These are phyloP conservation scores for Endothia cerciana DNA, from an alignment of 2,329 filamentous ascomycete species.

Conservation along the genomic window DNA sequence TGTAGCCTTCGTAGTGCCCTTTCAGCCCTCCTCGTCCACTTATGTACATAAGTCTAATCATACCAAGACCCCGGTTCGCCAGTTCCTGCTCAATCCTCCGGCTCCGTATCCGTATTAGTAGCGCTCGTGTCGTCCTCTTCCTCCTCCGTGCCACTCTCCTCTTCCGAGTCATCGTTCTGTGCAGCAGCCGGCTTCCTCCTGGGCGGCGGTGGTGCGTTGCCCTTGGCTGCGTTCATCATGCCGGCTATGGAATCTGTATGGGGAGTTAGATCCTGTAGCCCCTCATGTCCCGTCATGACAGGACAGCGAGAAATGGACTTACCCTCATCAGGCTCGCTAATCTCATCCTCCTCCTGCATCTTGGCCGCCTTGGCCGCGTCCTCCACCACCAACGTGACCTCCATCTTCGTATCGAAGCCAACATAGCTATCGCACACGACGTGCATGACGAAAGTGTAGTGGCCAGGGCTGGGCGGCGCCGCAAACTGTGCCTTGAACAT, in stretches of 20 bases:
- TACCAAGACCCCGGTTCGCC: constrained; percentile 5
- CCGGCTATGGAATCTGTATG: constrained; percentile 80
- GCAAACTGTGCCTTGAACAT: constrained; percentile 97
- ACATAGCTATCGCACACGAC: constrained; percentile 94
- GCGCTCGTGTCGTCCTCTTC: constrained; percentile 69
- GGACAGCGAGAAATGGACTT: constrained; percentile 43
- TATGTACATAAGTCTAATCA: neutral
- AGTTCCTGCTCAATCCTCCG: constrained; percentile 50
- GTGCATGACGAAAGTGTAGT: constrained; percentile 95
- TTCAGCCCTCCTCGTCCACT: neutral
- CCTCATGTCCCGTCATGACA: neutral
- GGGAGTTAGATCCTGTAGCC: constrained; percentile 36
- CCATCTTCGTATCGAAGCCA: constrained; percentile 89
- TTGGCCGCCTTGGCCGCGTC: constrained; percentile 83
- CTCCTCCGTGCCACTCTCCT: constrained; percentile 83
- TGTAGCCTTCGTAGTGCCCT: neutral
- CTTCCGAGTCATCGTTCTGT: constrained; percentile 65
- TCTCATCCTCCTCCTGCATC: constrained; percentile 87
- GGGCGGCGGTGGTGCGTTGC: constrained; percentile 59
- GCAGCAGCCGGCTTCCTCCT: constrained; percentile 53
- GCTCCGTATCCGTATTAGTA: constrained; percentile 71
- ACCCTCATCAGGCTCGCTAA: constrained; percentile 98
- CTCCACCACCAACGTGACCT: constrained; percentile 86
- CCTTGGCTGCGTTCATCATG: constrained; percentile 87
- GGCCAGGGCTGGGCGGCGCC: constrained; percentile 86